phyloP scores from a whole-genome alignment of 2,329 filamentous ascomycete genomes.

The Talaromyces sp. region DNA sequence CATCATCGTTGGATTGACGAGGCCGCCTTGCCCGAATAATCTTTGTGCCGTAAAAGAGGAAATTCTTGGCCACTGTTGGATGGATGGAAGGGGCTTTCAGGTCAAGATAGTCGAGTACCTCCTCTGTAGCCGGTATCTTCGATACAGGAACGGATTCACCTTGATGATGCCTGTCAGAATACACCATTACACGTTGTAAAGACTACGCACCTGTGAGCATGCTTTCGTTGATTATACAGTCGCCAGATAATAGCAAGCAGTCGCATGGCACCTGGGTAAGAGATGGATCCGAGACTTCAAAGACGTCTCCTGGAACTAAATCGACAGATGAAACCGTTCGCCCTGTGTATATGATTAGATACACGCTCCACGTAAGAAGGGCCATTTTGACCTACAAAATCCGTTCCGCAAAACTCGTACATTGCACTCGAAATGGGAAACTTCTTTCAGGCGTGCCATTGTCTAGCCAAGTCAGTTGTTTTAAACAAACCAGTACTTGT shows the following conservation, averaged over 20 bases:
- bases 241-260: conserved; percentile 83
- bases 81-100: conserved; percentile 77
- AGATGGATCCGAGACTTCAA: conserved; percentile 92
- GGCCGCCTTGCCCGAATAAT: conserved; percentile 87
- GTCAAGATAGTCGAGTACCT: conserved; percentile 72
- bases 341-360: conserved; percentile 51
- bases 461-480: conserved; percentile 52
- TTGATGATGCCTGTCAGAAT: conserved; percentile 27
- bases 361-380: not conserved
- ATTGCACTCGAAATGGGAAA: conserved; percentile 93
- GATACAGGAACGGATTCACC: conserved; percentile 96
- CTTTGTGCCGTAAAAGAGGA: conserved; percentile 92
- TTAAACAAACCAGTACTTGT: not conserved
- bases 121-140: conserved; percentile 78
- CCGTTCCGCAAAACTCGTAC: conserved; percentile 89
- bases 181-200: not conserved
- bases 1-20: conserved; percentile 77
- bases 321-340: conserved; percentile 81
- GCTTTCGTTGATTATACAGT: conserved; percentile 98
- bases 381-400: conserved; percentile 64
- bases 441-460: conserved; percentile 84
- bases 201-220: conserved; percentile 73
- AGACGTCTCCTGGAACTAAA: conserved; percentile 91
- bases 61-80: conserved; percentile 78
- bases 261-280: conserved; percentile 87